phyloP scores from a whole-genome alignment of 2,329 filamentous ascomycete genomes.

The Colletotrichum magnum region DNA sequence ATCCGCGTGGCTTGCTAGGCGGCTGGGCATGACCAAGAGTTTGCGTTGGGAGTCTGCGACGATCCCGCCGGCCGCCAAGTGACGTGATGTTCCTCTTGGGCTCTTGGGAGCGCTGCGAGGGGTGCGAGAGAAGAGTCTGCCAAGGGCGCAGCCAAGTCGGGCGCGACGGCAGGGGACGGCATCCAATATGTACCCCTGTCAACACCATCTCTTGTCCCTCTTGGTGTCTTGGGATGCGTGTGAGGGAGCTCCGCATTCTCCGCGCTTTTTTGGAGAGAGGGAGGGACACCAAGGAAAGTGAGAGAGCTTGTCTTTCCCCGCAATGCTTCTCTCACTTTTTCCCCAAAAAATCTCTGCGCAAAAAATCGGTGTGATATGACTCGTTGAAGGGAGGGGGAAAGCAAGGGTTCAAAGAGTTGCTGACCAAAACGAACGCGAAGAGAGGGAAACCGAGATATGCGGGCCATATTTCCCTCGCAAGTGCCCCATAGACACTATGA shows the following conservation, averaged over 20 bases:
- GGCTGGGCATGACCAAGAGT: conserved; percentile 13
- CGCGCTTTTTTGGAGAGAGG: conserved; percentile 34
- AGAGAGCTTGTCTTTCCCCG: conserved; percentile 18
- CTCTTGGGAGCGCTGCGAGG: conserved; percentile 4
- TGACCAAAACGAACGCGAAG: conserved; percentile 11
- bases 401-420: conserved; percentile 5
- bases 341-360: background rate
- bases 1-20: conserved; percentile 19
- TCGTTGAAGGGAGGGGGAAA: conserved; percentile 11
- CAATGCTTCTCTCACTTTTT: conserved; percentile 2
- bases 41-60: background rate
- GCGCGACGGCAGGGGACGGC: conserved; percentile 21
- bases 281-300: no score
- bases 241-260: conserved; percentile 32
- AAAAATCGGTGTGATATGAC: conserved; percentile 24
- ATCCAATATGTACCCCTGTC: conserved; percentile 13
- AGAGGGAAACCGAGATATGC: background rate
- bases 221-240: background rate
- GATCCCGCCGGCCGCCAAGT: conserved; percentile 26
- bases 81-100: conserved; percentile 16
- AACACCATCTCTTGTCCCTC: no score
- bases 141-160: conserved; percentile 35
- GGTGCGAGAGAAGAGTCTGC: conserved; percentile 3
- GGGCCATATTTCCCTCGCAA: background rate
- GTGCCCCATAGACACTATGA: background rate